A percentile compares a stretch with the other conserved stretches of the same genome.
These are phyloP conservation scores for Chernovozyma sophiae-reginae DNA, from an alignment of 1,139 yeast species.

Conservation along the genomic window DNA sequence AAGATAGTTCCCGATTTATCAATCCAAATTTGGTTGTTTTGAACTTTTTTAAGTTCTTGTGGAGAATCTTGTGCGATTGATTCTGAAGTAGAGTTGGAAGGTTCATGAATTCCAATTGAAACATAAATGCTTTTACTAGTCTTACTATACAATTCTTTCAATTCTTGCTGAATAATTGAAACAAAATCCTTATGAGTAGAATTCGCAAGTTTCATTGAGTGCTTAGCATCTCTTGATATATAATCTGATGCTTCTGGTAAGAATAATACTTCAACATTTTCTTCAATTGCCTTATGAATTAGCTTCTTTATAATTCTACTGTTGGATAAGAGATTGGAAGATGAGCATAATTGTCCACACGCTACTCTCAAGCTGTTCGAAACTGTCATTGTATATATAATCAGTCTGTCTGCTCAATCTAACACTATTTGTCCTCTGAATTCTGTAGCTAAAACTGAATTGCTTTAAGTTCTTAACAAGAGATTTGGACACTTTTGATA, in stretches of 20 bases:
- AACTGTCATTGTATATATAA: not conserved
- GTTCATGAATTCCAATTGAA: slow-evolving; percentile 79
- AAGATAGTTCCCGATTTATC: slow-evolving; percentile 57
- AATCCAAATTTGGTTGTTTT: slow-evolving; percentile 72
- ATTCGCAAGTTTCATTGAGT: slow-evolving; percentile 57
- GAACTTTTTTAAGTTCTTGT: slow-evolving; percentile 37
- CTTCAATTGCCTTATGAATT: slow-evolving; percentile 56
- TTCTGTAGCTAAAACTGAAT: too few species aligned
- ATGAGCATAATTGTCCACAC: slow-evolving; percentile 83
- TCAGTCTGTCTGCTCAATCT: too few species aligned
- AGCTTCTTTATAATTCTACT: slow-evolving; percentile 54
- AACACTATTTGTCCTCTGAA: too few species aligned
- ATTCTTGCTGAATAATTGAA: slow-evolving; percentile 43
- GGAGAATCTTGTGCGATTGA: slow-evolving; percentile 10
- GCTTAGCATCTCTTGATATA: slow-evolving; percentile 64
- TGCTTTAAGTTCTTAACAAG: too few species aligned
- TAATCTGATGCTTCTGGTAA: slow-evolving; percentile 95
- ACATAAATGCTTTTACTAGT: slow-evolving; percentile 21
- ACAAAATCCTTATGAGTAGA: slow-evolving; percentile 51
- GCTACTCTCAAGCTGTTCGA: slow-evolving; percentile 44
- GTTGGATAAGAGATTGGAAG: slow-evolving; percentile 58
- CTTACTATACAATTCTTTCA: slow-evolving; percentile 20
- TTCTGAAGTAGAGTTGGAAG: slow-evolving; percentile 26
- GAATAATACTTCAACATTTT: slow-evolving; percentile 63
- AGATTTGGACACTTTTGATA: too few species aligned